Evolutionary conservation across 495 filamentous ascomycete genomes (phyloP).

Genomic region (Aspergillus ellipticus): DNA sequence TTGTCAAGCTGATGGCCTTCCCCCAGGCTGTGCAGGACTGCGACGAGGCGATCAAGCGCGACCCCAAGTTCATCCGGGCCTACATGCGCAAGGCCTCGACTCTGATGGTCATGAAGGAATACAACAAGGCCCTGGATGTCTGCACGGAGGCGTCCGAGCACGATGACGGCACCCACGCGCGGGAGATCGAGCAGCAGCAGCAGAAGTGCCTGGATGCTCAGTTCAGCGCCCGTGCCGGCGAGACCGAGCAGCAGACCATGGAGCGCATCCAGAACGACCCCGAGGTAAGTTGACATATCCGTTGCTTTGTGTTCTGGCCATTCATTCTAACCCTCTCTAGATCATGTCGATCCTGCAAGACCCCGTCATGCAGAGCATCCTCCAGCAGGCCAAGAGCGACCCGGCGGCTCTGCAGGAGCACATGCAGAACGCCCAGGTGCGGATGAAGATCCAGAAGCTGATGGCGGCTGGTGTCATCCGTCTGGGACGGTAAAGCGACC

Average conservation of each 20-base stretch:
- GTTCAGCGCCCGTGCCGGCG: slow-evolving; percentile 82
- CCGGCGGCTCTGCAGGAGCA: slow-evolving; percentile 90
- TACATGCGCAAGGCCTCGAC: slow-evolving; percentile 95
- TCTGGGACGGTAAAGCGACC: slow-evolving; percentile 54
- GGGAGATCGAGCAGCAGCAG: slow-evolving; percentile 90
- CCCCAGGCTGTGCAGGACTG: slow-evolving; percentile 91
- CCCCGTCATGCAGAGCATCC: slow-evolving; percentile 95
- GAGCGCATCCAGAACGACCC: slow-evolving; percentile 89
- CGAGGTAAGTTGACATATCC: slow-evolving; percentile 70
- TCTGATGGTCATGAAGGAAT: slow-evolving; percentile 94
- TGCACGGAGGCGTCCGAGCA: slow-evolving; percentile 76
- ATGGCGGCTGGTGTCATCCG: slow-evolving; percentile 90
- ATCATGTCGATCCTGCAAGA: slow-evolving; percentile 90
- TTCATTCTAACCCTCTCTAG: slow-evolving; percentile 46
- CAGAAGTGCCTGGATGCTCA: slow-evolving; percentile 92
- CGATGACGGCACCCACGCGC: slow-evolving; percentile 73
- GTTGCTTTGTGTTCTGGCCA: too few species aligned
- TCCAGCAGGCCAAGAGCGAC: slow-evolving; percentile 92
- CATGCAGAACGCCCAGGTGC: slow-evolving; percentile 86
- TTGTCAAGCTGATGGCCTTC: slow-evolving; percentile 95
- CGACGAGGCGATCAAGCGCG: slow-evolving; percentile 82
- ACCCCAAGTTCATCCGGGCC: slow-evolving; percentile 89
- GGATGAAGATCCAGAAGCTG: slow-evolving; percentile 85
- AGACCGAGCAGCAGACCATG: slow-evolving; percentile 95
- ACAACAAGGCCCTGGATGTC: slow-evolving; percentile 86